Evolutionary conservation across 257 asterid species (phyloP).

Genomic region (Solanum sejunctum): DNA sequence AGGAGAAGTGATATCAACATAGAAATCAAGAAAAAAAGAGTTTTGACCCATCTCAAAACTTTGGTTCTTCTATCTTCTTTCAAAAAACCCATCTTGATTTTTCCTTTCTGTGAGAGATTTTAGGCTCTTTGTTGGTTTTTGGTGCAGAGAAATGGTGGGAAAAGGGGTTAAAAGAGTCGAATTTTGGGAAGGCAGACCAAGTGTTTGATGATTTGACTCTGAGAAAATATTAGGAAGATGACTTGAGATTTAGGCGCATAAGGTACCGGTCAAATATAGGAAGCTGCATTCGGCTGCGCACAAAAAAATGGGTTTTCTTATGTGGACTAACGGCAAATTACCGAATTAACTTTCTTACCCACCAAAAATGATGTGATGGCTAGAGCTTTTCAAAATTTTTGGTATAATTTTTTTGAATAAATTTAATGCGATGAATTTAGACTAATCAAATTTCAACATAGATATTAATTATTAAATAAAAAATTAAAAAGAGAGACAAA

Average conservation of each 20-base stretch:
- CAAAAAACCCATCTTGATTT: slow-evolving; percentile 33
- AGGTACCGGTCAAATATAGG: slow-evolving; percentile 36
- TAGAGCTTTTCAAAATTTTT: too few relatives aligned
- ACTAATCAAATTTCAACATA: fast-evolving
- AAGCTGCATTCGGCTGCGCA: not conserved
- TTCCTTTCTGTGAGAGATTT: not conserved
- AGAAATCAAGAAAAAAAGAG: slow-evolving; percentile 52
- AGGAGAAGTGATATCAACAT: slow-evolving; percentile 62
- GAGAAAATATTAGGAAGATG: not conserved
- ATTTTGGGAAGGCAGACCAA: not conserved
- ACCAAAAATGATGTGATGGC: not conserved
- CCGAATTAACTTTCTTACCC: slow-evolving; percentile 10
- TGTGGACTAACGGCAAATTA: slow-evolving; percentile 11
- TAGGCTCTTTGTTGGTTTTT: not conserved
- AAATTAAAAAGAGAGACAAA: too few relatives aligned
- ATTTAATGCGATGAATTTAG: fast-evolving
- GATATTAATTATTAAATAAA: not conserved
- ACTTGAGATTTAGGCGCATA: slow-evolving; percentile 22
- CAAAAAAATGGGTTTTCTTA: not conserved
- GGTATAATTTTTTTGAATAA: not conserved
- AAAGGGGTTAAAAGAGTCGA: not conserved
- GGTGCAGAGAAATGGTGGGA: not conserved
- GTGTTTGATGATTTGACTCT: slow-evolving; percentile 21
- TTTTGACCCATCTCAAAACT: slow-evolving; percentile 63
- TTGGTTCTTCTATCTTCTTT: slow-evolving; percentile 44